These are phyloP conservation scores for Alternaria infectoria DNA, from an alignment of 2,329 filamentous ascomycete genomes.

Conservation along the genomic window DNA sequence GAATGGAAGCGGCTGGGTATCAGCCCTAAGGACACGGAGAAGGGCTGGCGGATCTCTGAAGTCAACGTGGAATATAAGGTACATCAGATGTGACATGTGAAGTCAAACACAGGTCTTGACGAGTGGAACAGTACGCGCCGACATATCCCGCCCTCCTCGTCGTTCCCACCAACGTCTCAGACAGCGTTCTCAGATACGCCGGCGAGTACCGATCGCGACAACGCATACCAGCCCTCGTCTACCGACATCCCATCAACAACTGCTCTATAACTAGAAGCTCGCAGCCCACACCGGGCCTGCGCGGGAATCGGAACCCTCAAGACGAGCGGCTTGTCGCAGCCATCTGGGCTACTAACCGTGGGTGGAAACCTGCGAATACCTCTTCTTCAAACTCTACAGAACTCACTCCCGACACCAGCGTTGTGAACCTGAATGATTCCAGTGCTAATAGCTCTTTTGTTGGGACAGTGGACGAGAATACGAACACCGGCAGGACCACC, in stretches of 20 bases:
- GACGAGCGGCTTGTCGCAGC: conserved; percentile 93
- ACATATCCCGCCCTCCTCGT: conserved; percentile 88
- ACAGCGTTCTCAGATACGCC: conserved; percentile 94
- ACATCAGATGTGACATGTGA: conserved; percentile 14
- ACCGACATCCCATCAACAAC: conserved; percentile 95
- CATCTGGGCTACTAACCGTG: conserved; percentile 76
- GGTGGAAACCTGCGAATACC: conserved; percentile 39
- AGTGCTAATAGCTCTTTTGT: conserved; percentile 46
- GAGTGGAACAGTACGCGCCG: conserved; percentile 70
- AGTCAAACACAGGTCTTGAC: conserved; percentile 15
- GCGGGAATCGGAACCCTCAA: conserved; percentile 88
- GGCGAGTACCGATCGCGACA: conserved; percentile 85
- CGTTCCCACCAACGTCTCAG: conserved; percentile 90
- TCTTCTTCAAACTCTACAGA: conserved; percentile 33
- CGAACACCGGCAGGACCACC: conserved; percentile 21
- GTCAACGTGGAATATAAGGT: conserved; percentile 87
- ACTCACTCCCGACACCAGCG: conserved; percentile 41
- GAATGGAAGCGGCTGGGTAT: conserved; percentile 91
- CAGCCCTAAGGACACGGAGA: conserved; percentile 76
- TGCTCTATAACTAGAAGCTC: conserved; percentile 96
- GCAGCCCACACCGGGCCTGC: conserved; percentile 86
- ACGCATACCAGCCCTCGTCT: conserved; percentile 87
- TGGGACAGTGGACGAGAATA: conserved; percentile 35
- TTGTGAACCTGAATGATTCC: conserved; percentile 40
- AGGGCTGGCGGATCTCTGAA: conserved; percentile 85